phyloP scores from a whole-genome alignment of 345 rosid genomes.

The Raphanus sativus region DNA sequence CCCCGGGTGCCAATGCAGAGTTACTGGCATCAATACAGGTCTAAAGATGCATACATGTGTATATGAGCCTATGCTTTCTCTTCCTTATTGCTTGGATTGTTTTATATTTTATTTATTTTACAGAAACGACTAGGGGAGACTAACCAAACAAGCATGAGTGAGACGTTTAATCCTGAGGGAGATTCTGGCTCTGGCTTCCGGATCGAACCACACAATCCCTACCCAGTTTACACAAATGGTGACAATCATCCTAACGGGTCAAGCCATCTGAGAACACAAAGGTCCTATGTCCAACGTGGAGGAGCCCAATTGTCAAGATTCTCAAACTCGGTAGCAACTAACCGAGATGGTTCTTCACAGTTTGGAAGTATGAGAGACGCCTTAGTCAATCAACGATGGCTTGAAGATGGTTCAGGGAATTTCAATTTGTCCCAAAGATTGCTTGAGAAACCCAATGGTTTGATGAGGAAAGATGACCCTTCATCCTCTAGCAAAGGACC shows the following conservation, averaged over 20 bases:
- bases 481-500: conserved; percentile 39
- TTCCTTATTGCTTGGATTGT: conserved; percentile 13
- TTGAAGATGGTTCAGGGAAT: conserved; percentile 44
- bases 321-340: conserved; percentile 70
- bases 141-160: conserved; percentile 46
- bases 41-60: not conserved
- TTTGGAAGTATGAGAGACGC: conserved; percentile 48
- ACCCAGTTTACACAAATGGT: conserved; percentile 23
- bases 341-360: conserved; percentile 62
- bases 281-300: conserved; percentile 48
- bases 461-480: conserved; percentile 45
- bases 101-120: not conserved
- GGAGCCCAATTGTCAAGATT: conserved; percentile 65
- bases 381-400: conserved; percentile 45
- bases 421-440: conserved; percentile 52
- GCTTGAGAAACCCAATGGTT: conserved; percentile 43
- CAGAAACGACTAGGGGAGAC: conserved; percentile 56
- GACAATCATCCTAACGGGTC: conserved; percentile 31
- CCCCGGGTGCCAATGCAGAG: conserved; percentile 57
- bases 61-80: conserved; percentile 10
- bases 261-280: conserved; percentile 46
- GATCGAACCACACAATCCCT: conserved; percentile 43
- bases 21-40: conserved; percentile 53
- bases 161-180: conserved; percentile 45
- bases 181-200: conserved; percentile 51